These are phyloP conservation scores for Lactifluus subvellereus DNA, from an alignment of 768 basidiomycete genomes.

Conservation along the genomic window DNA sequence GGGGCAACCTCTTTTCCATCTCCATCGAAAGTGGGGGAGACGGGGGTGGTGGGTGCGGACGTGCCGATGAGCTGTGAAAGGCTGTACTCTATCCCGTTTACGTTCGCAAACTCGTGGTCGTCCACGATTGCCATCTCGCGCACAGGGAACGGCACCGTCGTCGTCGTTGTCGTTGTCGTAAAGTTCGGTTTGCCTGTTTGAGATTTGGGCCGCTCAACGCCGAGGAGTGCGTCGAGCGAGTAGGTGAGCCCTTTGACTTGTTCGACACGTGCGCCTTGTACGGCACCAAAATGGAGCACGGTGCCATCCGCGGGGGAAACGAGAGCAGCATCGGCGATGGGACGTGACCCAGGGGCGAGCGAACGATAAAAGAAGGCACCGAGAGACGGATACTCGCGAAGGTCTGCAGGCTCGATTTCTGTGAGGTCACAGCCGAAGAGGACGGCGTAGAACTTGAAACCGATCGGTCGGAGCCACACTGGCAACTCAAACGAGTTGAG, in stretches of 20 bases:
- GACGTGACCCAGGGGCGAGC: constrained; percentile 75
- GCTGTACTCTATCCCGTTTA: constrained; percentile 95
- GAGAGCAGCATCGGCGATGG: constrained; percentile 52
- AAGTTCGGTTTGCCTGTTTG: constrained; percentile 29
- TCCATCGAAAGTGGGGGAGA: constrained; percentile 26
- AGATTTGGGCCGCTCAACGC: constrained; percentile 32
- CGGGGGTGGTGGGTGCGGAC: constrained; percentile 35
- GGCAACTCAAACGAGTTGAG: constrained; percentile 90
- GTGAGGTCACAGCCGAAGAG: constrained; percentile 93
- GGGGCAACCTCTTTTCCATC: constrained; percentile 24
- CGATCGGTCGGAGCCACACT: constrained; percentile 89
- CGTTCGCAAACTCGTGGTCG: constrained; percentile 88
- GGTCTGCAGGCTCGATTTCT: constrained; percentile 76
- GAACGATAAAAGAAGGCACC: constrained; percentile 94
- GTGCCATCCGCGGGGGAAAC: constrained; percentile 94
- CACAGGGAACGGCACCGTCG: constrained; percentile 33
- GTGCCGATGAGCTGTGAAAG: constrained; percentile 83
- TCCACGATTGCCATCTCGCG: constrained; percentile 60
- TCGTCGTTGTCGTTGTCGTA: constrained; percentile 25
- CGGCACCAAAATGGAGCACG: constrained; percentile 86
- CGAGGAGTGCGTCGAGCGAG: constrained; percentile 89
- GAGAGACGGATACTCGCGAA: constrained; percentile 76
- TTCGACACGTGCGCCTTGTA: constrained; percentile 74
- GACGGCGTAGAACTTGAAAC: constrained; percentile 77
- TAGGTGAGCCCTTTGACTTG: constrained; percentile 99